Conservation (phyloP, 2,329 filamentous ascomycete species). For the Talaromyces sp. region DNA sequence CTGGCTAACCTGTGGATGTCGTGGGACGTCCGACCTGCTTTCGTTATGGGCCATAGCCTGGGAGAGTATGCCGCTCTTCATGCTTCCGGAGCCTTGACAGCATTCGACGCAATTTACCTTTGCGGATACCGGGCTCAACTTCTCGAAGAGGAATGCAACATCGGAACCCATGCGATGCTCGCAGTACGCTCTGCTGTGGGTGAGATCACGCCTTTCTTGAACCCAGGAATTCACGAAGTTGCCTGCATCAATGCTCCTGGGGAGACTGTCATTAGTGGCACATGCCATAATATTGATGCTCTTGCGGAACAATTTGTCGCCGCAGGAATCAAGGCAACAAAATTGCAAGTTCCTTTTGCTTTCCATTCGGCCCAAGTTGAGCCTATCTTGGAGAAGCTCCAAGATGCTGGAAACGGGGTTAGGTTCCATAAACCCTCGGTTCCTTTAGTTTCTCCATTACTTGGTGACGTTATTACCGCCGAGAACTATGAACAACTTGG, state of each 20-base stretch:
- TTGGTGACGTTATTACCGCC: slow-evolving; percentile 41
- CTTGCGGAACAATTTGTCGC: slow-evolving; percentile 31
- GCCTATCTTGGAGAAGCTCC: slow-evolving; percentile 40
- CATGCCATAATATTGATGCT: slow-evolving; percentile 31
- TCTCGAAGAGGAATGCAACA: slow-evolving; percentile 35
- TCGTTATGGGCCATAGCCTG: slow-evolving; percentile 40
- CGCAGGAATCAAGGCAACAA: slow-evolving; percentile 37
- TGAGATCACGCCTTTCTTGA: slow-evolving; percentile 27
- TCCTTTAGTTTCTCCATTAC: slow-evolving; percentile 44
- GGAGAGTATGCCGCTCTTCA: slow-evolving; percentile 40
- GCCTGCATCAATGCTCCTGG: slow-evolving; percentile 43
- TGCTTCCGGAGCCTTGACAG: slow-evolving; percentile 33
- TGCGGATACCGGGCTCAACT: slow-evolving; percentile 38
- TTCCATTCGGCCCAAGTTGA: slow-evolving; percentile 47
- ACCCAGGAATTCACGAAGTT: slow-evolving; percentile 21
- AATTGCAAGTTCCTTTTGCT: slow-evolving; percentile 41
- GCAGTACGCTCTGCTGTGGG: slow-evolving; percentile 36
- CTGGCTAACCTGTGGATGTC: slow-evolving; percentile 31
- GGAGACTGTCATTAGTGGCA: slow-evolving; percentile 41
- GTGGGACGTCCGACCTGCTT: slow-evolving; percentile 32
- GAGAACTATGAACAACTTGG: slow-evolving; percentile 25
- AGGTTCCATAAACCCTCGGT: slow-evolving; percentile 36
- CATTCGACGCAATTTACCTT: slow-evolving; percentile 35
- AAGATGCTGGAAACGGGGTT: slow-evolving; percentile 31
- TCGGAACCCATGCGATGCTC: slow-evolving; percentile 43